phyloP scores from a whole-genome alignment of 495 filamentous ascomycete species.

The Ascobolus immersus region DNA sequence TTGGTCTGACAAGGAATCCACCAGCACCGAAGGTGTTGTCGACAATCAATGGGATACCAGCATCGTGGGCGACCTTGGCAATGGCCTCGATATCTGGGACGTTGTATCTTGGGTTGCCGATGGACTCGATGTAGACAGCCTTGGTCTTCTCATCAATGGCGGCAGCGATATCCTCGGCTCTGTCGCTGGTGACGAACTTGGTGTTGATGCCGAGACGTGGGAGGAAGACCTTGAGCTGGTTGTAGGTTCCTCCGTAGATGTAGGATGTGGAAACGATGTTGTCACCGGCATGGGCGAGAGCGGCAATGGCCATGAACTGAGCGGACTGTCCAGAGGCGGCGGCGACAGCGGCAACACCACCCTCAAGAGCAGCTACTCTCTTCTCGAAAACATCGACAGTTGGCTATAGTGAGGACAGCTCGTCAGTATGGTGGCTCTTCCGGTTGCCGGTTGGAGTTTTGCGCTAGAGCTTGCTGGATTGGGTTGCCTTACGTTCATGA shows the following conservation, averaged over 20 bases:
- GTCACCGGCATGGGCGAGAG: constrained; percentile 63
- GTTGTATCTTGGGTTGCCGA: constrained; percentile 91
- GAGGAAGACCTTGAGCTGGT: constrained; percentile 86
- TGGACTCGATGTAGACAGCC: constrained; percentile 84
- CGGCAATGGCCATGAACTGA: constrained; percentile 77
- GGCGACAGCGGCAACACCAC: constrained; percentile 73
- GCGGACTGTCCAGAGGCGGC: constrained; percentile 78
- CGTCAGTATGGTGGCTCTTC: constrained; percentile 2
- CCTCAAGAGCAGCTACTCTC: constrained; percentile 83
- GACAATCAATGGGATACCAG: constrained; percentile 66
- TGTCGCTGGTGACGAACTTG: constrained; percentile 73
- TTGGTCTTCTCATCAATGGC: constrained; percentile 91
- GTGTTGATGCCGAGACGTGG: constrained; percentile 68
- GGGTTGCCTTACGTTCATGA: constrained; percentile 49
- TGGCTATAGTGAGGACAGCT: constrained; percentile 26
- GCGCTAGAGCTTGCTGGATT: background rate
- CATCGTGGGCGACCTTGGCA: constrained; percentile 50
- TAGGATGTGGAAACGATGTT: constrained; percentile 89
- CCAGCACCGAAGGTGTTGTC: constrained; percentile 98
- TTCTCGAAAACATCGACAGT: constrained; percentile 97
- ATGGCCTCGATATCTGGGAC: constrained; percentile 74
- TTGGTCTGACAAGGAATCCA: constrained; percentile 70
- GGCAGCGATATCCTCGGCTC: constrained; percentile 52
- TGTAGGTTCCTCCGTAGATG: constrained; percentile 92
- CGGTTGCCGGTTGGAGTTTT: background rate